Evolutionary conservation across 2,329 filamentous ascomycete genomes (phyloP).

Genomic region (Colletotrichum liriopes): DNA sequence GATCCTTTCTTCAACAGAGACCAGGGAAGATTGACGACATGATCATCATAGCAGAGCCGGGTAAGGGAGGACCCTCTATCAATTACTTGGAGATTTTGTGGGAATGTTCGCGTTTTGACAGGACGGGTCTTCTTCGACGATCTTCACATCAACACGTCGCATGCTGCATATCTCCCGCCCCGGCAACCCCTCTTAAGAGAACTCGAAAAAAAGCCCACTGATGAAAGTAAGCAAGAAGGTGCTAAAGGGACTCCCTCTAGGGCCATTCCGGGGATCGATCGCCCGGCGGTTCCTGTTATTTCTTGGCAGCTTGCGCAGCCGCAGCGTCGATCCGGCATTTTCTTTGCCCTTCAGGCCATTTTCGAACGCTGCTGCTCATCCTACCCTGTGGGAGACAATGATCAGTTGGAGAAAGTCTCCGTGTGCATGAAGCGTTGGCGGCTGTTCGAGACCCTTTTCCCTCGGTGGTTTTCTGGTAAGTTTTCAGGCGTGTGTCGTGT

Average conservation of each 20-base stretch:
- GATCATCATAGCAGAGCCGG: conserved; percentile 7
- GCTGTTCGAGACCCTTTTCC: neutral
- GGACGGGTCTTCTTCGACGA: neutral
- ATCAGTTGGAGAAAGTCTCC: conserved; percentile 35
- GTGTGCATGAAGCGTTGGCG: conserved; percentile 2
- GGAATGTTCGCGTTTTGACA: neutral
- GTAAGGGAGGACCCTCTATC: neutral
- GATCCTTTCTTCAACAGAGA: neutral
- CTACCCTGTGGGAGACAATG: neutral
- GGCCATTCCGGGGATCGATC: conserved; percentile 25
- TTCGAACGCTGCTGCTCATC: neutral
- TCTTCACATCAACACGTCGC: neutral
- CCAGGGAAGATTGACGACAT: conserved; percentile 14
- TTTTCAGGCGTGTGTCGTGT: conserved; percentile 16
- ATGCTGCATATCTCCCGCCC: conserved; percentile 9
- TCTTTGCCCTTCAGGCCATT: neutral
- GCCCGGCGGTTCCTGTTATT: conserved; percentile 3
- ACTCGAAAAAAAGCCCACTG: neutral
- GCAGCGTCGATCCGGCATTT: conserved; percentile 33
- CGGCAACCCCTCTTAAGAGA: neutral
- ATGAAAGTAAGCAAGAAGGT: neutral
- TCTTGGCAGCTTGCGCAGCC: conserved; percentile 28
- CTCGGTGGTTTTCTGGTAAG: neutral
- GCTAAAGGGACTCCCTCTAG: conserved; percentile 12
- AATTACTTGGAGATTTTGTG: neutral